These are phyloP conservation scores for Tolypocladium capitatum DNA, from an alignment of 2,329 filamentous ascomycete species.

Conservation along the genomic window DNA sequence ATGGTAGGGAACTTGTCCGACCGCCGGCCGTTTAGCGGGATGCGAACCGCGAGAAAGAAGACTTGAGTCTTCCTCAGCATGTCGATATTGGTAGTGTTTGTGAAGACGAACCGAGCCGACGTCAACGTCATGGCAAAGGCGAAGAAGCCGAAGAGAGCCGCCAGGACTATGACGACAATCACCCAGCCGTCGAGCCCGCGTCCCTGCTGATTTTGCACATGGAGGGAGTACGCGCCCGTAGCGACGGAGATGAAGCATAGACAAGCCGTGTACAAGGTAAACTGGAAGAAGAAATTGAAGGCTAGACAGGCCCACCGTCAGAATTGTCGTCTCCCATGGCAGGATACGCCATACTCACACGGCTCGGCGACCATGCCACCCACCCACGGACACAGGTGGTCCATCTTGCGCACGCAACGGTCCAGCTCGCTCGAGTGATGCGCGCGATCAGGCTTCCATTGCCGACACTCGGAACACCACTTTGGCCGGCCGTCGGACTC, in stretches of 20 bases:
- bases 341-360: constrained; percentile 28
- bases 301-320: constrained; percentile 23
- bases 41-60: constrained; percentile 61
- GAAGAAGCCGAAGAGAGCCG: constrained; percentile 69
- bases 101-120: constrained; percentile 53
- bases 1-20: constrained; percentile 36
- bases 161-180: constrained; percentile 52
- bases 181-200: constrained; percentile 41
- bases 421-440: constrained; percentile 77
- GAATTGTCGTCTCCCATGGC: background rate
- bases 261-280: constrained; percentile 58
- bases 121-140: constrained; percentile 62
- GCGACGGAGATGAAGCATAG: constrained; percentile 54
- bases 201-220: constrained; percentile 33
- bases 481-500: constrained; percentile 70
- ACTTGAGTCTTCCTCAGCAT: constrained; percentile 49
- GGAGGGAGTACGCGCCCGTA: constrained; percentile 50
- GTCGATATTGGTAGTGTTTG: constrained; percentile 79
- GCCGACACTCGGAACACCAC: constrained; percentile 74
- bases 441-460: constrained; percentile 77
- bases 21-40: constrained; percentile 37
- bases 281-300: constrained; percentile 90
- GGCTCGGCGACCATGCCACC: constrained; percentile 83
- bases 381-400: constrained; percentile 96
- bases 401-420: constrained; percentile 79